Base-by-base conservation (phyloP, 306 rosid species). In the Dalbergia cultrata region DNA sequence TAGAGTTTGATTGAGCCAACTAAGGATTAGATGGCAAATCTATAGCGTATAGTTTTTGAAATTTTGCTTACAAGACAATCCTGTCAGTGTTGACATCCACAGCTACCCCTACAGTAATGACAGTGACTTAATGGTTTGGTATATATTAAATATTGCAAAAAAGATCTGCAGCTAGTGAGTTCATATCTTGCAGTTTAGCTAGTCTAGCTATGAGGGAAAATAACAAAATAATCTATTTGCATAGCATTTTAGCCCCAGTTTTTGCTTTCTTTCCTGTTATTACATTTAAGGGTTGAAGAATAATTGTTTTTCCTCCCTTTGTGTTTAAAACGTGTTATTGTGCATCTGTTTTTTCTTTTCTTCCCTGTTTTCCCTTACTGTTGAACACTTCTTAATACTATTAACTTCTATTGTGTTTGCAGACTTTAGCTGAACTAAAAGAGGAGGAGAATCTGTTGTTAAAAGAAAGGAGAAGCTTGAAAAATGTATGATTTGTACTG, bases 351-450 rank as follows among this genome's bases (percentile, higher is more conserved):
- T 26, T 19, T 16, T 59, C 31, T 26, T 26, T 26, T 26, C 31
- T 3, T 26, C 31, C 5, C 56, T 53, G 21, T 12, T 47, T 71
- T 66, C 72, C 21, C 31, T 64, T 77, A 7, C 67, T 77, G 44
- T 16, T 43, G 47, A 53, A 61, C 79, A 82, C 43, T 35, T 69
- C 87, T 8, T 74, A 2, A 60, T 76, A 59, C 16, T 39, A 13
- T 22, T 56, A 39, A 17, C 57, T 61, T 21, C 12, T 73, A 39
- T 59, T 3, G n/a, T 67, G 34, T 61, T 88, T 80, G 72, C 96
- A 95, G 99, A 91, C 98, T 18, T 76, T 93, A 53, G 86, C 92
- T 67, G 96, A 93, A 77, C 91, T 95, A 70, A 90, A 70, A 85
- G 99, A 93, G 79, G 98, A 90, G 89, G 97, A 93, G 85, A 85